phyloP scores from a whole-genome alignment of 768 basidiomycete genomes.

The Dioszegia aurantiaca region DNA sequence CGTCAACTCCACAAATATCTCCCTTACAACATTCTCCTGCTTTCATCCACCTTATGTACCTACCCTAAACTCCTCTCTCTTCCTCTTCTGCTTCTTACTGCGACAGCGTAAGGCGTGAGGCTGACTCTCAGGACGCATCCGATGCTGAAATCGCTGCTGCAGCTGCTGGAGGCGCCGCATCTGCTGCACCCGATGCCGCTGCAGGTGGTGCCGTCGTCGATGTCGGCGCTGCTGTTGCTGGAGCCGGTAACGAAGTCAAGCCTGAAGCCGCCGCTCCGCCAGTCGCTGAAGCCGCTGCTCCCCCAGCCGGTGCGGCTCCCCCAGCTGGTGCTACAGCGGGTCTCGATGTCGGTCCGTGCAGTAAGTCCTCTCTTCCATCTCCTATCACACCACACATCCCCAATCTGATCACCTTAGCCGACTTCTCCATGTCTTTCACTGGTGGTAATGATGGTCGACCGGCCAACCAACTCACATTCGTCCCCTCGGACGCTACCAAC shows the following conservation, averaged over 20 bases:
- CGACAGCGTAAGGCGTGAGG: slow-evolving; percentile 53
- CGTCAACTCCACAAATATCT: slow-evolving; percentile 3
- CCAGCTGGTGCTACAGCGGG: slow-evolving; percentile 13
- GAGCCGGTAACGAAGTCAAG: neutral
- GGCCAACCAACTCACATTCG: slow-evolving; percentile 31
- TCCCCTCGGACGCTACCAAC: slow-evolving; percentile 27
- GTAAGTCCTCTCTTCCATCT: neutral
- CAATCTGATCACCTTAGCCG: slow-evolving; percentile 15
- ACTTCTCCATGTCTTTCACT: slow-evolving; percentile 31
- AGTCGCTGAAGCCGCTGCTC: neutral
- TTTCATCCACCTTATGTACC: too few relatives aligned
- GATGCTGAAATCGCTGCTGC: slow-evolving; percentile 61
- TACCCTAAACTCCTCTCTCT: too few relatives aligned
- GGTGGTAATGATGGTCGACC: slow-evolving; percentile 21
- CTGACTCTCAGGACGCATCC: slow-evolving; percentile 43
- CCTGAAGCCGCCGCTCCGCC: neutral
- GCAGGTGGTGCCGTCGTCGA: slow-evolving; percentile 24
- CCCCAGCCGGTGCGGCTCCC: neutral
- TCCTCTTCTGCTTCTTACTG: slow-evolving; percentile 51
- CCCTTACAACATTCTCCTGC: too few relatives aligned
- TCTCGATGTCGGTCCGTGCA: slow-evolving; percentile 35
- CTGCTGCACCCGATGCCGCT: slow-evolving; percentile 19
- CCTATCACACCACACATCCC: neutral
- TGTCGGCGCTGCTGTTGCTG: slow-evolving; percentile 18
- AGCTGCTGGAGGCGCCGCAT: slow-evolving; percentile 19